Percentiles rank a stretch among this genome's conserved stretches.
Conservation (phyloP, 306 rosid species). For the Vachellia collinsii region DNA sequence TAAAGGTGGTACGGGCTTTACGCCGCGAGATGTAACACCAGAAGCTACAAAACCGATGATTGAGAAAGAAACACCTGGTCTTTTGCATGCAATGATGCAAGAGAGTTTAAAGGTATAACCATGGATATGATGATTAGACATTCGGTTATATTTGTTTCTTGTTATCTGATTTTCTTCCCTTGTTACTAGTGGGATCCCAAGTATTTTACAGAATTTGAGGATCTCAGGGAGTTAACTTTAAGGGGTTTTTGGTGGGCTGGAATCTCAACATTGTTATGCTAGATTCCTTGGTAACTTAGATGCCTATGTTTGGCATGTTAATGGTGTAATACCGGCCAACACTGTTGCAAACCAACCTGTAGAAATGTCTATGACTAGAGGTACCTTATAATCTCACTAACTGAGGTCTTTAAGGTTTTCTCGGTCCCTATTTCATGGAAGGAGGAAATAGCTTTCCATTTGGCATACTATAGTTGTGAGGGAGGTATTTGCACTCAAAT, state of each 20-base stretch:
- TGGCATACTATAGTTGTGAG: neutral
- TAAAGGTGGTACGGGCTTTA: conserved; percentile 94
- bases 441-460: neutral
- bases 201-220: neutral
- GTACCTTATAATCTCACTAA: neutral
- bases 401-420: neutral
- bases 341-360: neutral
- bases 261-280: neutral
- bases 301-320: neutral
- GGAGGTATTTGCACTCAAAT: neutral
- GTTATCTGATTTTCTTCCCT: conserved; percentile 19
- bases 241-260: neutral
- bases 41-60: conserved; percentile 90
- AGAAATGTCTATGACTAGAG: neutral
- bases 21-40: conserved; percentile 82
- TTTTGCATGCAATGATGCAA: conserved; percentile 83
- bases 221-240: neutral
- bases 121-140: conserved; percentile 19
- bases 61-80: conserved; percentile 94
- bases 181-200: neutral
- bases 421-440: neutral
- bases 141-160: conserved; percentile 12
- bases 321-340: neutral
- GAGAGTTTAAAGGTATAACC: conserved; percentile 81
- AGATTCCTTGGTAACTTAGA: neutral